Evolutionary conservation across 106 monocot genomes (phyloP), one percentile per base, ranked within the genome.

Genomic region (Apostasia ramifera): DNA sequence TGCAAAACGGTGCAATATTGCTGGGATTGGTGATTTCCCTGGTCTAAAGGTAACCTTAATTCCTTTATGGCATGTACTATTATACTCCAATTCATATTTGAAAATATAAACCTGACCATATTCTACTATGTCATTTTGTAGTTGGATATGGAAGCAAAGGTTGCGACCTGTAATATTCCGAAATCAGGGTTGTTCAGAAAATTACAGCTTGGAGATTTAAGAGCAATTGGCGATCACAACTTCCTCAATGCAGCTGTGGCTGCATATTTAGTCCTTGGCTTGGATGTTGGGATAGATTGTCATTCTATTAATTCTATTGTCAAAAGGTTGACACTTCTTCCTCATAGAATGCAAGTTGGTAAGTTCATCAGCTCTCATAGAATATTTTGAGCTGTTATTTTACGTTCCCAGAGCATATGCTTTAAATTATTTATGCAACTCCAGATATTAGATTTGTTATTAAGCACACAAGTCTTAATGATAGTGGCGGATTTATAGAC

Each of bases 261-360:
- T 68, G 84, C 80, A 5, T 77, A 77, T 67, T 61, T 71, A 39
- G 80, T 85, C 67, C 74, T 85, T 68, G 80, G 84, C 3, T 64
- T 81, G 61, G 77, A 71, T 74, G 57, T 77, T 53, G 84, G 80
- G 2, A 61, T 68, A 40, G 63, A 68, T 56, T 45, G 41, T 45
- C 67, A 71, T 46, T 70, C 77, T 49, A 74, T 85, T 11, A 67
- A 64, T 48, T 59, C 67, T 9, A 77, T 50, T 11, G 47, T 85
- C 1, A 63, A 55, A 11, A 63, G 2, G 11, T 68, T 85, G 46
- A 71, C 13, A 53, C 57, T 71, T 13, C 68, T 81, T 47, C 80
- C 84, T 55, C 84, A 85, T 66, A 70, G 84, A 11, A 80, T 81
- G 63, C 84, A 81, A 79, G 63, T 85, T 67, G 84, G 84, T 85